Evolutionary conservation across 192 early-diverging fungal genomes (phyloP).

Genomic region (Entomortierella lignicola): DNA sequence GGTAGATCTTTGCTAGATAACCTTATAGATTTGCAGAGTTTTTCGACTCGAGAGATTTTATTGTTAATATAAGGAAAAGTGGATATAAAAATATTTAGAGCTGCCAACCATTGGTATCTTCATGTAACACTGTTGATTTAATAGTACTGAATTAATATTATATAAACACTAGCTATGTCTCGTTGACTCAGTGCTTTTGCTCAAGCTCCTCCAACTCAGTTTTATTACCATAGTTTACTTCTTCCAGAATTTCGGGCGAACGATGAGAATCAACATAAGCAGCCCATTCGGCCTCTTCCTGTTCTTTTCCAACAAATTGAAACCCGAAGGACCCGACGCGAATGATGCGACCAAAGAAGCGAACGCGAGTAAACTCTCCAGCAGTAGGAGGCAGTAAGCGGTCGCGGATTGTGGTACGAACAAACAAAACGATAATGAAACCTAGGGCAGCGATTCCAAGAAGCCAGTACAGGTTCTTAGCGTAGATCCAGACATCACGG

Average conservation of each 20-base stretch:
- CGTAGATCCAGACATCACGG: conserved; percentile 57
- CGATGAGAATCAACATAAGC: conserved; percentile 15
- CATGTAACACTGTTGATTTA: too few relatives aligned
- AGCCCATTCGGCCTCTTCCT: conserved; percentile 65
- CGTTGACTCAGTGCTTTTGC: too few relatives aligned
- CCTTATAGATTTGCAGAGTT: too few relatives aligned
- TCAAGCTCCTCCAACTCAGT: conserved; percentile 8
- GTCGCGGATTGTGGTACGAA: conserved; percentile 75
- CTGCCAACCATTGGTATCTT: too few relatives aligned
- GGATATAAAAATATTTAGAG: too few relatives aligned
- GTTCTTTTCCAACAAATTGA: conserved; percentile 51
- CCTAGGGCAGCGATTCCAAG: conserved; percentile 65
- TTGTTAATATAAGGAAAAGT: too few relatives aligned
- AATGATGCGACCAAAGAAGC: conserved; percentile 70
- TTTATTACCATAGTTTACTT: conserved; percentile 1
- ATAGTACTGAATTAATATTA: too few relatives aligned
- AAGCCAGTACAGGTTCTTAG: conserved; percentile 79
- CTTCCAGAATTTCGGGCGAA: not conserved
- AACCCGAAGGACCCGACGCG: conserved; percentile 57
- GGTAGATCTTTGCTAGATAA: too few relatives aligned
- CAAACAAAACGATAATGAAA: conserved; percentile 65
- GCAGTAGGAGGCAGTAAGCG: conserved; percentile 69
- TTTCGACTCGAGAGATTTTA: too few relatives aligned
- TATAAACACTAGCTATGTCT: too few relatives aligned
- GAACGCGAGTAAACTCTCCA: conserved; percentile 70